Base-by-base conservation (phyloP, 495 filamentous ascomycete genomes). In the Talaromyces proteolyticus region DNA sequence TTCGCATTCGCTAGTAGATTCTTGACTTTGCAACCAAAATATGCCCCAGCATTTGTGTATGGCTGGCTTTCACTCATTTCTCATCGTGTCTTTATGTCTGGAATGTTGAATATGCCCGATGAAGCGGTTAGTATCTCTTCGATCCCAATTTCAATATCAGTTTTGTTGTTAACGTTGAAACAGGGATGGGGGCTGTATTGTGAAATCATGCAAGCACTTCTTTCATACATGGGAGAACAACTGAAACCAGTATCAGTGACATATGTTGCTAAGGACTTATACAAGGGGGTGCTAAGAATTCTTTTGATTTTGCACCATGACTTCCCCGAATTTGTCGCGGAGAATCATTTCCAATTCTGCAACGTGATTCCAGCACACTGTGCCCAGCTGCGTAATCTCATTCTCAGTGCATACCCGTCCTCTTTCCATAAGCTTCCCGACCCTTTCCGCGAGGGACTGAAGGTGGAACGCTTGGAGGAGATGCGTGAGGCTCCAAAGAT, bases 281-380 rank as follows among this genome's bases (percentile, higher is more conserved):
- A 96, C 63, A 84, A 88, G 55, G 89, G 85, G 2, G 79, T 87
- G 6, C 74, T 95, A 21, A 87, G 93, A 55, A 78, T 95, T 49
- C 66, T 97, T 52, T 69, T 93, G 17, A 78, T 96, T 29, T 72
- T 99, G 42, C 86, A 94, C 50, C 93, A 97, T 55, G 93, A 99
- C 62, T 96, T 88, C 66, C 88, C 91, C 0, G 91, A 95, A 49
- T 97, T 95, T 63, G 74, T 97, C 38, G 85, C 86, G 22, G 87
- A 92, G 55, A 87, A 93, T 61, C 87, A 95, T 55, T 84, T 86
- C 54, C 81, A 84, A 50, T 80, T 99, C 40, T 91, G 87, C 75
- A 86, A 89, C 61, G 81, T 81, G 56, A 88, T 97, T 44, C 90
- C 94, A 1, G 76, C 79, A 19, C 88, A 94, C 57, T 92, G 87